A percentile compares a stretch with the other conserved stretches of the same genome.
Evolutionary conservation across 345 rosid genomes (phyloP).

Genomic region (Diplotaxis tenuifolia): DNA sequence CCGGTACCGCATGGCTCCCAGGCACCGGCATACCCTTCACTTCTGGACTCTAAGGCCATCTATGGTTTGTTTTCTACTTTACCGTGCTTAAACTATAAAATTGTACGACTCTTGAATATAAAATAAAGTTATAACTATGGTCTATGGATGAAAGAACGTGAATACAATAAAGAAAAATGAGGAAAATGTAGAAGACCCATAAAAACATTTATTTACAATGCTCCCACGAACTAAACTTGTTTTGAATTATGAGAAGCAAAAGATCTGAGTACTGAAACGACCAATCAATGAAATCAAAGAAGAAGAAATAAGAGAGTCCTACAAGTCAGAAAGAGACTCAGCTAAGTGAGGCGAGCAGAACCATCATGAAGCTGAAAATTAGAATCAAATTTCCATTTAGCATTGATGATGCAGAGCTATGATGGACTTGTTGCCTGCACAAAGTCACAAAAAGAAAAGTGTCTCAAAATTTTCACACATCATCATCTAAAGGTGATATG

Average conservation of each 20-base stretch:
- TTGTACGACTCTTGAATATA: not conserved
- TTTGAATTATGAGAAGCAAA: not conserved
- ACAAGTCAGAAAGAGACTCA: constrained; percentile 26
- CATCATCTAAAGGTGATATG: not conserved
- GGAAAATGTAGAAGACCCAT: not conserved
- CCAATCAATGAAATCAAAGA: constrained; percentile 26
- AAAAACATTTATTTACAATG: constrained; percentile 4
- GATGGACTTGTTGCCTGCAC: constrained; percentile 38
- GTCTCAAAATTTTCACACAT: not conserved
- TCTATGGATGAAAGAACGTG: not conserved
- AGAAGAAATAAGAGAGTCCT: not conserved
- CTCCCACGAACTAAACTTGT: not conserved
- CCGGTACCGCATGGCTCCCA: constrained; percentile 63
- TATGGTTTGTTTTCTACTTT: not conserved
- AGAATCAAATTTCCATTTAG: constrained; percentile 31
- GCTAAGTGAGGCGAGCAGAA: constrained; percentile 30
- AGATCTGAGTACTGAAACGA: constrained; percentile 3
- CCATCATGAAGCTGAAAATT: constrained; percentile 37
- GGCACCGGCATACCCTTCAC: constrained; percentile 55
- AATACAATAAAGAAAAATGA: not conserved
- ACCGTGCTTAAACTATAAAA: constrained; percentile 1
- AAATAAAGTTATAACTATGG: not conserved
- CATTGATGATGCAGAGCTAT: constrained; percentile 41
- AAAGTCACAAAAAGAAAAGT: not conserved
- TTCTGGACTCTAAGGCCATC: constrained; percentile 43